Conservation (phyloP, 2,329 filamentous ascomycete genomes). For the Clonostachys byssicola region DNA sequence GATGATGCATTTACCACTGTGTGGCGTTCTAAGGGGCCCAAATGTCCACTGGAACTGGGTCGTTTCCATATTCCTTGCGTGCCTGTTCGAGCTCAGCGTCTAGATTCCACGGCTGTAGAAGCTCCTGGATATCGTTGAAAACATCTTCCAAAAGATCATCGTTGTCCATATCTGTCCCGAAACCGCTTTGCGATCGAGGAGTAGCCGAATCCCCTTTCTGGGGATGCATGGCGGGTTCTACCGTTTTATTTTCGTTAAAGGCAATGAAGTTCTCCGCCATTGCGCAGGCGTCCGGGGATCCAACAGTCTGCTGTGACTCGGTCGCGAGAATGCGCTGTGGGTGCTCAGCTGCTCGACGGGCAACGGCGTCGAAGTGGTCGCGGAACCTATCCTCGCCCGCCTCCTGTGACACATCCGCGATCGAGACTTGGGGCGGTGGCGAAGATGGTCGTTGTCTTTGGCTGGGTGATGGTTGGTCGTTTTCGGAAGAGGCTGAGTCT, state of each 20-base stretch:
- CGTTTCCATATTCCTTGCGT: neutral
- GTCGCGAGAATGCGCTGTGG: constrained; percentile 31
- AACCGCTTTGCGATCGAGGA: neutral
- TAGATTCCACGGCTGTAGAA: constrained; percentile 25
- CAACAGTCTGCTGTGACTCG: constrained; percentile 29
- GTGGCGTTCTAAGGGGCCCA: too few species aligned
- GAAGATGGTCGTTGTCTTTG: constrained; percentile 23
- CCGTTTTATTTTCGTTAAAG: neutral
- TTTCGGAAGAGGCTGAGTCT: too few species aligned
- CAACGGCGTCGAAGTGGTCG: constrained; percentile 42
- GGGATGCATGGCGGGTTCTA: too few species aligned
- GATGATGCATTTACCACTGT: too few species aligned
- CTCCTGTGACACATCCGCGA: constrained; percentile 24
- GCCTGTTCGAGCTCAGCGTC: constrained; percentile 25
- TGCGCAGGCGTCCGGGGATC: neutral
- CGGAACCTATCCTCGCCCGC: constrained; percentile 30
- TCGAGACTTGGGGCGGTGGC: constrained; percentile 33
- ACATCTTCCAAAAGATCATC: constrained; percentile 27
- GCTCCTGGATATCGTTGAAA: constrained; percentile 27
- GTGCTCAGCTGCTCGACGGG: constrained; percentile 21
- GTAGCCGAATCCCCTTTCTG: constrained; percentile 1
- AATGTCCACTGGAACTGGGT: too few species aligned
- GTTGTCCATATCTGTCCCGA: neutral
- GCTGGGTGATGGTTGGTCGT: neutral
- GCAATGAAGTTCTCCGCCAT: constrained; percentile 2